Conservation (phyloP, 805 yeast species). For the Monosporozyma yasuniensis region DNA sequence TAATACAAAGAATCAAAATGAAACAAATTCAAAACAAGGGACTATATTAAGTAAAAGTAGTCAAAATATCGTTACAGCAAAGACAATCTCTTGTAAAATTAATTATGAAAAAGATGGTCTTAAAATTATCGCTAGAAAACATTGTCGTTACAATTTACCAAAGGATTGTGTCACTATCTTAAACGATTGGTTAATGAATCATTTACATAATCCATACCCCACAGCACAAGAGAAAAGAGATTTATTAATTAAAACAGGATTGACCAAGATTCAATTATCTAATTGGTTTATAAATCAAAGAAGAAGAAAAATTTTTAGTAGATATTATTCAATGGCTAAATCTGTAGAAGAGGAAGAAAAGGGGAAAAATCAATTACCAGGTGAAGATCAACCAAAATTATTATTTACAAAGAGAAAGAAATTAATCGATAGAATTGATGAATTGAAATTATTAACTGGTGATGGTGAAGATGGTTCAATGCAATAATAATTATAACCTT, state of each 20-base stretch:
- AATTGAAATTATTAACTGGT: conserved; percentile 18
- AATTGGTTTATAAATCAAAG: conserved; percentile 88
- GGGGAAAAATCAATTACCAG: background rate
- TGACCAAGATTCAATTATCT: conserved; percentile 70
- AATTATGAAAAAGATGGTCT: background rate
- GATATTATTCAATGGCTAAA: conserved; percentile 21
- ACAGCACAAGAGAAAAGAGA: conserved; percentile 69
- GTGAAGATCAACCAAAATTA: conserved; percentile 5
- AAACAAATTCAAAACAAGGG: background rate
- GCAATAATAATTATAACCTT: background rate
- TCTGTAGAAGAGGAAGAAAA: background rate
- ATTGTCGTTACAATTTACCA: conserved; percentile 60
- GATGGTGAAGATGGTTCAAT: background rate
- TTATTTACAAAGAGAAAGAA: conserved; percentile 27
- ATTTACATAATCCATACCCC: conserved; percentile 77
- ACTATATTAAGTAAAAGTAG: background rate
- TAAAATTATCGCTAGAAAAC: conserved; percentile 1
- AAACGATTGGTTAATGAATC: conserved; percentile 65
- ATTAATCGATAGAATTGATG: conserved; percentile 28
- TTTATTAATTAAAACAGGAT: conserved; percentile 61
- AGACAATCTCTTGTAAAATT: background rate
- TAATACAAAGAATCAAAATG: background rate
- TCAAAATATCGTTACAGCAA: background rate
- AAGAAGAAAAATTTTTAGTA: conserved; percentile 50
- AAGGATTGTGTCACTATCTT: conserved; percentile 65